Base-by-base conservation (phyloP, 2,329 filamentous ascomycete species). In the Harringtonia aguacate region DNA sequence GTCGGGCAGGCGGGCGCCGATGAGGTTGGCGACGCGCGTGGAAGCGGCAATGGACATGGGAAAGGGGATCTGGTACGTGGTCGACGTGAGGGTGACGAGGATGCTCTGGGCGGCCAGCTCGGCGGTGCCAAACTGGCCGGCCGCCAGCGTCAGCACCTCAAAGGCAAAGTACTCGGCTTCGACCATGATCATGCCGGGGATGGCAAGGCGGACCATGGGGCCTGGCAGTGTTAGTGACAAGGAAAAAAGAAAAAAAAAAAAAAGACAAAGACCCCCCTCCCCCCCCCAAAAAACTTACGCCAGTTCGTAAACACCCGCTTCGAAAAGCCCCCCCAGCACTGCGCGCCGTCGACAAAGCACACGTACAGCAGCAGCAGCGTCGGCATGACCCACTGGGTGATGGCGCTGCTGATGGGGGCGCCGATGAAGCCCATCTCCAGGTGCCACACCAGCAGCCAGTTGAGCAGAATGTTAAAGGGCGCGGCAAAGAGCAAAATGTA, bases 91-190 rank as follows among this genome's bases (percentile, higher is more conserved):
- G 0, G 84, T 92, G 20, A 82, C 76, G 3, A 97, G 68, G 14
- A 95, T 81, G 29, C 84, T 89, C 61, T 98, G 89, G 0, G 92
- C 89, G 0, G 90, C 90, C 1, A 97, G 75, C 48, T 83, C 79
- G 17, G 81, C 81, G 2, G 85, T 79, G 15, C 84, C 85, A 46
- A 95, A 81, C 53, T 84, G 86, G 41, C 82, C 86, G 0, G 86
- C 77, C 9, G 81, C 79, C n/a, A 95, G 70, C 0, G 88, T 95
- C 49, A 95, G 69, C 39, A 95, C 79, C 61, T 97, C 90, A 60
- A 97, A 97, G 8, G 89, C 88, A 12, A 95, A 73, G 65, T 86
- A 94, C 60, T 97, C 90, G 6, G 90, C 88, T 60, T 94, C 81
- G 2, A 97, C 84, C 89, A 95, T 95, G 51, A 95, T 68, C 59